Base-by-base conservation (phyloP, 805 yeast genomes). In the Barnettozyma sucrosica region DNA sequence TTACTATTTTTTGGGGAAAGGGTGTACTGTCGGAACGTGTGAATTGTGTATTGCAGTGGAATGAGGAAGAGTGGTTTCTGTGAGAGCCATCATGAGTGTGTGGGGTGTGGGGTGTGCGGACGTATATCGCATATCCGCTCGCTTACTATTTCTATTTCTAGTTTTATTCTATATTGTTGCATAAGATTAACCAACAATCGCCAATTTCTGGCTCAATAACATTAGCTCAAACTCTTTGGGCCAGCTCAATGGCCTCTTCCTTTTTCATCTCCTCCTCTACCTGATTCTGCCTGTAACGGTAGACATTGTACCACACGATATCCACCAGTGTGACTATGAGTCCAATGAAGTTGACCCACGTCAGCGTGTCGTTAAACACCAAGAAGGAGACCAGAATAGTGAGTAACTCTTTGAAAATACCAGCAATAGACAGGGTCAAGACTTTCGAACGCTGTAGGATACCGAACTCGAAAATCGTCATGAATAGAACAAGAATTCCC, bases 391-490 rank as follows among this genome's bases (percentile, higher is more conserved):
- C 74, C 28, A 77, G 57, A 34, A 93, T 89, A 0, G 99, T 93
- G 41, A 90, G 69, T 14, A 93, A 71, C 64, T 93, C 99, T 62
- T 93, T 93, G 63, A 92, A 86, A 16, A 93, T 86, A 1, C 99
- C 99, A 0, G 95, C 95, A 38, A 93, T 79, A 6, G 95, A 83
- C 26, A 93, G 67, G 0, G 99, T 90, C 40, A 90, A 72, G 13
- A 93, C 89, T 47, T 88, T 85, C 0, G 97, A 86, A 38, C 83
- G 79, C 47, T 85, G 83, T 45, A 93, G 73, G 7, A 93, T 78
- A 48, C 85, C 81, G 67, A 87, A 90, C 64, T 92, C 99, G 56
- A 87, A 80, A 2, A 89, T 66, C 0, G 97, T 92, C 92, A 93
- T 85, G 62, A 85, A 76, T 60, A 90, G 90, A 2, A 96, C 98